These are phyloP conservation scores for Giardia muris DNA, from an alignment of 208 protist genomes.

Conservation along the genomic window DNA sequence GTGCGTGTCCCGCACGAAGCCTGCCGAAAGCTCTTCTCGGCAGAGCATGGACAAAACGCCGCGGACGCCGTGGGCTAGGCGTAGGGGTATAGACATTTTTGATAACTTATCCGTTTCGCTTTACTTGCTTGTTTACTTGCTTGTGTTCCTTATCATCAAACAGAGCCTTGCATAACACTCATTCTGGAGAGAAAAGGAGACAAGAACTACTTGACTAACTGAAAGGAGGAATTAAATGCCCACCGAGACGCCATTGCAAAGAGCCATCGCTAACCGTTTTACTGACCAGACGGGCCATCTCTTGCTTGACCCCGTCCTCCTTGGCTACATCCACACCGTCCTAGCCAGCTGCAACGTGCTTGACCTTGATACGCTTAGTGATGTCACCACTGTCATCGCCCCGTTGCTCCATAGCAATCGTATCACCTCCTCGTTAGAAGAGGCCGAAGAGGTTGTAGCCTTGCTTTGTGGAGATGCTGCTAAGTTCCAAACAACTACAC, in stretches of 20 bases:
- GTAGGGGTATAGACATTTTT: neutral
- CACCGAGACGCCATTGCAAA: neutral
- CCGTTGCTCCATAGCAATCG: neutral
- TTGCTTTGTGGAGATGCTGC: neutral
- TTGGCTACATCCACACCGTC: neutral
- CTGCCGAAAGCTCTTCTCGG: neutral
- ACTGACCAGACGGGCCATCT: neutral
- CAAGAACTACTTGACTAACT: no score
- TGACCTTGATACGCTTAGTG: neutral
- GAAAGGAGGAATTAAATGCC: no score
- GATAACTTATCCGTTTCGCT: no score
- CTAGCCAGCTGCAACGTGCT: neutral
- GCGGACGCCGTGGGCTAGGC: neutral
- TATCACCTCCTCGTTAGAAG: neutral
- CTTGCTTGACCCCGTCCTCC: neutral
- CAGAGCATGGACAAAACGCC: neutral
- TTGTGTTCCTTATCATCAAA: no score
- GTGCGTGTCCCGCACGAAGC: neutral
- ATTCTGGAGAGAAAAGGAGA: no score
- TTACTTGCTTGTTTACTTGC: no score
- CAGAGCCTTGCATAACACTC: no score
- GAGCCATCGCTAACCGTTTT: neutral
- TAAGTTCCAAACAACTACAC: neutral
- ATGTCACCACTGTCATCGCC: neutral
- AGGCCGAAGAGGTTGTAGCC: slow-evolving; percentile 4